Conservation (phyloP, 495 filamentous ascomycete genomes). For the Penicillium fimorum region DNA sequence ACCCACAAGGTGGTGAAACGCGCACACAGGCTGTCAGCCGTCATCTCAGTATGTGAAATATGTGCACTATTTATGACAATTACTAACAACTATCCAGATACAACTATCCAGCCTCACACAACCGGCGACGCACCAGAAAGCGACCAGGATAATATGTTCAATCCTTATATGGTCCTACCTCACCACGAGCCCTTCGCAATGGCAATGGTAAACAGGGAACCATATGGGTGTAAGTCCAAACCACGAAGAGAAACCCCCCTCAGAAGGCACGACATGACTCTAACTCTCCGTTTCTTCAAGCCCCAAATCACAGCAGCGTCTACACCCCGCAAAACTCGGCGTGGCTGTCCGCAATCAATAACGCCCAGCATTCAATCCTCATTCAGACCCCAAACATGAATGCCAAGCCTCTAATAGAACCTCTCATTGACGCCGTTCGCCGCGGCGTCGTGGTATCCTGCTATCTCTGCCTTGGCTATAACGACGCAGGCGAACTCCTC, state of each 20-base stretch:
- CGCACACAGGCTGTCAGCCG: slow-evolving; percentile 55
- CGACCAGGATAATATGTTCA: slow-evolving; percentile 53
- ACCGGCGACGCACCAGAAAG: slow-evolving; percentile 53
- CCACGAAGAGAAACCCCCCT: background rate
- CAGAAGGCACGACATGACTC: background rate
- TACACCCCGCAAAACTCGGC: slow-evolving; percentile 69
- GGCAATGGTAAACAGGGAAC: slow-evolving; percentile 65
- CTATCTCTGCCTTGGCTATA: slow-evolving; percentile 75
- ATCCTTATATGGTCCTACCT: slow-evolving; percentile 58
- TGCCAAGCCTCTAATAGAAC: slow-evolving; percentile 62
- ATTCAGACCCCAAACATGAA: slow-evolving; percentile 78
- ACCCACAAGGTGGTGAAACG: slow-evolving; percentile 49
- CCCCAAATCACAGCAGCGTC: slow-evolving; percentile 56
- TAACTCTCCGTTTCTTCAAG: slow-evolving; percentile 18
- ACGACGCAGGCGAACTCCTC: slow-evolving; percentile 72
- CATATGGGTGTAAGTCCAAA: slow-evolving; percentile 52
- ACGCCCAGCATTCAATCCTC: slow-evolving; percentile 61
- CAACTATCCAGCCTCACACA: slow-evolving; percentile 53
- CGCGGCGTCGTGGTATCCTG: slow-evolving; percentile 64
- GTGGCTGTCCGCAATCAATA: slow-evolving; percentile 65
- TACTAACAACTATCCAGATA: slow-evolving; percentile 36
- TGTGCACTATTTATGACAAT: background rate
- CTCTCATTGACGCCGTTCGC: slow-evolving; percentile 59
- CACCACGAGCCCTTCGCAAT: slow-evolving; percentile 62
- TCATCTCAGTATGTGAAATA: slow-evolving; percentile 52